Evolutionary conservation across 805 yeast species (phyloP), one percentile per base, ranked within the genome.

Genomic region (Monosporozyma aerobia): DNA sequence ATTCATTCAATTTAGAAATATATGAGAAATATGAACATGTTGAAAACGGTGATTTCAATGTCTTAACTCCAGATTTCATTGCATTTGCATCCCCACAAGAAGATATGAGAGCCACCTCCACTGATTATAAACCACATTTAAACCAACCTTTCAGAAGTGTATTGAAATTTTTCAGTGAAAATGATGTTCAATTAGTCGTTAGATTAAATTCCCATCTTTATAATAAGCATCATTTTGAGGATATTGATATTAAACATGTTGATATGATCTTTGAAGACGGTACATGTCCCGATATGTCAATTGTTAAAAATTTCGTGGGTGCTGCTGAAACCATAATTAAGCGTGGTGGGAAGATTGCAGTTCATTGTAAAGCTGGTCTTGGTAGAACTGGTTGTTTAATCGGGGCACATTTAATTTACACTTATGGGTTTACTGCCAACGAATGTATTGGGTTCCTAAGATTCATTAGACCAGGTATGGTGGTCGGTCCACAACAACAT

Each of bases 401-500:
- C 58, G 99, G 99, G 6, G 99, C 99, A 0, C 96, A 92, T 69
- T 75, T 94, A 59, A 94, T 94, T 49, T 94, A 94, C 67, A 89
- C 96, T 2, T 94, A 92, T 67, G 97, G 97, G 0, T 94, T 94
- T 66, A 94, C 98, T 4, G 99, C 99, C 2, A 86, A 80, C 66
- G 99, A 94, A 69, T 94, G 96, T 69, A 94, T 94, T 61, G 96
- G 92, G 1, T 94, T 90, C 65, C 87, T 94, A 92, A 79, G 99
- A 68, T 87, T 94, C 80, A 77, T 94, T 57, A 80, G 99, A 59
- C 99, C 99, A 0, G 99, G 99, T 44, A 94, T 94, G 99, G 97
- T 94, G n/a, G 99, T 94, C 32, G 99, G 99, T 0, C 99, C 99
- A 2, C 99, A 94, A 69, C 99, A 94, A 68, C 99, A 94, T 72